phyloP scores from a whole-genome alignment of 495 filamentous ascomycete genomes.

The Pyrenula massariospora region DNA sequence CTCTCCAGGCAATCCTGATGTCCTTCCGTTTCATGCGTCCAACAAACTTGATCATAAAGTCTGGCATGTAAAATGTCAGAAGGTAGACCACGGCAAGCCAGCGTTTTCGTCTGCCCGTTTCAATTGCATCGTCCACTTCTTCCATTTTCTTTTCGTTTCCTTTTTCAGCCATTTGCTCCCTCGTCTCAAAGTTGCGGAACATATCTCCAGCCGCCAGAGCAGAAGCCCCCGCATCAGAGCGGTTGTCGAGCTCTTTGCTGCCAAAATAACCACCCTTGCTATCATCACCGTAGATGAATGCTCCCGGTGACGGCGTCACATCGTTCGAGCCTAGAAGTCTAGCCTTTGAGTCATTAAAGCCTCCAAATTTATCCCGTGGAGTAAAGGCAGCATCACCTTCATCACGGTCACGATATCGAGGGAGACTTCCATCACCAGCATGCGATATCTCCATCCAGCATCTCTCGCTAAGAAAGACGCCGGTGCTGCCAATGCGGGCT shows the following conservation, averaged over 20 bases:
- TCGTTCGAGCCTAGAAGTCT: constrained; percentile 48
- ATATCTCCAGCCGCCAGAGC: constrained; percentile 88
- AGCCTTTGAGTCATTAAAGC: constrained; percentile 58
- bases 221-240: constrained; percentile 82
- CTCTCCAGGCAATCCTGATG: constrained; percentile 87
- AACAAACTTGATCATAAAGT: constrained; percentile 65
- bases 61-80: constrained; percentile 78
- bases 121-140: constrained; percentile 73
- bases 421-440: constrained; percentile 52
- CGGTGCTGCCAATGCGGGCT: constrained; percentile 79
- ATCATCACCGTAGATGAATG: constrained; percentile 61
- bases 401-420: constrained; percentile 36
- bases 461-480: constrained; percentile 88
- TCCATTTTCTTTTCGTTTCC: constrained; percentile 82
- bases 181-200: constrained; percentile 93
- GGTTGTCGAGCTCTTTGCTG: constrained; percentile 67
- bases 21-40: constrained; percentile 89
- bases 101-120: constrained; percentile 73
- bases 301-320: constrained; percentile 42
- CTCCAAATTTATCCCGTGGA: constrained; percentile 26
- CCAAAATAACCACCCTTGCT: constrained; percentile 68
- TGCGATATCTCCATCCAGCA: constrained; percentile 87
- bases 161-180: constrained; percentile 89
- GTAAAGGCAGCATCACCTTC: constrained; percentile 29
- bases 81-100: constrained; percentile 85